Evolutionary conservation across 2,329 filamentous ascomycete genomes (phyloP).

Genomic region (Erysiphe pulchra): DNA sequence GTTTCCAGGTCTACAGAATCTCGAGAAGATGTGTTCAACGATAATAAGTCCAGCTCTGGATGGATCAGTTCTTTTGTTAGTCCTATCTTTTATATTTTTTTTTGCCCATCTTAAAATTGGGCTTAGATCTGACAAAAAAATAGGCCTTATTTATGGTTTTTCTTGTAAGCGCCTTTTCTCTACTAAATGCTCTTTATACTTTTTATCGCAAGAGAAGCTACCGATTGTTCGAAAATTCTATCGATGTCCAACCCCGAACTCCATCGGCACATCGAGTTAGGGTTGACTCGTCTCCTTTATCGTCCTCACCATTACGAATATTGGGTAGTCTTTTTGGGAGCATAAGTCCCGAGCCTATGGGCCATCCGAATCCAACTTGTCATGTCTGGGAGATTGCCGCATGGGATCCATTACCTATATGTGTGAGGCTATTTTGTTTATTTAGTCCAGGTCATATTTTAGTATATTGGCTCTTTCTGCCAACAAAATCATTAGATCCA

Average conservation of each 20-base stretch:
- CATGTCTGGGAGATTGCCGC: slow-evolving; percentile 90
- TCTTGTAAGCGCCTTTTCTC: slow-evolving; percentile 37
- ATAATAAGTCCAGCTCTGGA: slow-evolving; percentile 30
- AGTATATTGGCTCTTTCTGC: slow-evolving; percentile 71
- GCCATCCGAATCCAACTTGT: slow-evolving; percentile 53
- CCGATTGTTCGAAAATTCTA: slow-evolving; percentile 66
- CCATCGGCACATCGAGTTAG: slow-evolving; percentile 72
- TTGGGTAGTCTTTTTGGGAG: slow-evolving; percentile 40
- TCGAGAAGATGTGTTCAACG: slow-evolving; percentile 62
- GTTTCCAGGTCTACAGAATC: background rate
- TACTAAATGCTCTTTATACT: slow-evolving; percentile 55
- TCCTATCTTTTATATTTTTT: background rate
- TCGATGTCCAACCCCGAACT: slow-evolving; percentile 52
- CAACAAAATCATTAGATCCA: slow-evolving; percentile 47
- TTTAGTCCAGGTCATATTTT: slow-evolving; percentile 90
- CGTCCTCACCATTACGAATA: slow-evolving; percentile 55
- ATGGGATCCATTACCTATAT: slow-evolving; percentile 80
- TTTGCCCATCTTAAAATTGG: background rate
- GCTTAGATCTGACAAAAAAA: slow-evolving; percentile 2
- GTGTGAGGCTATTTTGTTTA: slow-evolving; percentile 57
- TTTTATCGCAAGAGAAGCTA: slow-evolving; percentile 66
- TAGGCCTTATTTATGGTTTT: slow-evolving; percentile 50
- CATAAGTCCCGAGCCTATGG: slow-evolving; percentile 53
- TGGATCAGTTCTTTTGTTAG: slow-evolving; percentile 39
- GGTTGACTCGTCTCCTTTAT: slow-evolving; percentile 58